Conservation (phyloP, 1,284 basidiomycete genomes). For the Irpex sp. region DNA sequence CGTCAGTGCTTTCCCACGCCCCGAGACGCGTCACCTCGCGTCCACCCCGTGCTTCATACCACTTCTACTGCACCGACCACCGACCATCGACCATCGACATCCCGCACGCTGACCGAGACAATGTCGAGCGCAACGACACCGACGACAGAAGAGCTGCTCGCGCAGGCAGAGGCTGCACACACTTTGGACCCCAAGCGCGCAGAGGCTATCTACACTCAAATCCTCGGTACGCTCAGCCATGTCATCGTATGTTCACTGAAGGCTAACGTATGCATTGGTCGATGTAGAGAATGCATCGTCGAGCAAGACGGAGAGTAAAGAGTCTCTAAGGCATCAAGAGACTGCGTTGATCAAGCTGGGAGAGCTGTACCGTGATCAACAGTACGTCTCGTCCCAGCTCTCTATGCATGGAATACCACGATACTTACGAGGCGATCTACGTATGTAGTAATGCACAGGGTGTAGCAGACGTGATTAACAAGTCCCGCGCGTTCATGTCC, state of each 20-base stretch:
- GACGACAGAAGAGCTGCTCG: constrained; percentile 44
- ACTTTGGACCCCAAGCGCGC: constrained; percentile 47
- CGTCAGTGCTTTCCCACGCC: constrained; percentile 31
- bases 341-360: constrained; percentile 85
- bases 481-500: constrained; percentile 89
- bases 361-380: constrained; percentile 83
- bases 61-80: constrained; percentile 6
- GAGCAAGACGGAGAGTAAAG: constrained; percentile 40
- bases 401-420: too few species aligned
- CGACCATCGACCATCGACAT: constrained; percentile 7
- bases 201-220: constrained; percentile 68
- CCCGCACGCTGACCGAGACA: constrained; percentile 12
- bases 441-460: constrained; percentile 75
- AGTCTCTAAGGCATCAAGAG: constrained; percentile 79
- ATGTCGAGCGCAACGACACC: constrained; percentile 29
- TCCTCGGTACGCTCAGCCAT: constrained; percentile 38
- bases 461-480: constrained; percentile 83
- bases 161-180: constrained; percentile 44
- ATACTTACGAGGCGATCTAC: too few species aligned
- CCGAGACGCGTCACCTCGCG: constrained; percentile 39
- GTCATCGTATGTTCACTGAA: background rate
- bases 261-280: background rate
- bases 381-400: constrained; percentile 57
- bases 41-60: constrained; percentile 10
- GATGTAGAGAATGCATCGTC: constrained; percentile 19